Conservation (phyloP, 2,329 filamentous ascomycete species). For the Plenodomus biglobosus region DNA sequence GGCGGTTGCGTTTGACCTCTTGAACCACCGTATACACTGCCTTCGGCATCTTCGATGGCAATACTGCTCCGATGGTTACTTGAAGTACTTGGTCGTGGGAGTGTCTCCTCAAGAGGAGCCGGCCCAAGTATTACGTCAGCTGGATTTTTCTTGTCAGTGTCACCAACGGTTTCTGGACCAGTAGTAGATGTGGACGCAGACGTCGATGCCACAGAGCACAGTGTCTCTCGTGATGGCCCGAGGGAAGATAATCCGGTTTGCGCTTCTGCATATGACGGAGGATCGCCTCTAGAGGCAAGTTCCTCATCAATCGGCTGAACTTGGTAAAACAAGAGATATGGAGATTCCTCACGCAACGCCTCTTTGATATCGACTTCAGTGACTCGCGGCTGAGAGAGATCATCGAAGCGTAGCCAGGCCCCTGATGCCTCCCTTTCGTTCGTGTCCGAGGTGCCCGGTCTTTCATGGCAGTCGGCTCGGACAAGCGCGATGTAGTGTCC, state of each 20-base stretch:
- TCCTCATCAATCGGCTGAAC: slow-evolving; percentile 83
- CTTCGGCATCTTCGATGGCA: slow-evolving; percentile 44
- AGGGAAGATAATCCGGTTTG: slow-evolving; percentile 18
- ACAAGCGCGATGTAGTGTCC: slow-evolving; percentile 91
- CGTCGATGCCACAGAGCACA: slow-evolving; percentile 21
- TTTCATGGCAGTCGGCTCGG: slow-evolving; percentile 60
- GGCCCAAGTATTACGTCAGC: slow-evolving; percentile 18
- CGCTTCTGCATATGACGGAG: slow-evolving; percentile 47
- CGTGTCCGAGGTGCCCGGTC: slow-evolving; percentile 49
- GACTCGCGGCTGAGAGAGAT: slow-evolving; percentile 74
- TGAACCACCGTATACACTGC: slow-evolving; percentile 28
- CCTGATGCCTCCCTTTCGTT: slow-evolving; percentile 50
- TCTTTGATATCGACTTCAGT: slow-evolving; percentile 74
- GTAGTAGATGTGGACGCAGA: slow-evolving; percentile 7
- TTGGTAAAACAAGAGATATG: slow-evolving; percentile 94
- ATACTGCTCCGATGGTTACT: slow-evolving; percentile 46
- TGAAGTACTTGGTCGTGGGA: slow-evolving; percentile 40
- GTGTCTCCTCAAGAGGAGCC: slow-evolving; percentile 21
- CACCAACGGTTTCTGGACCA: slow-evolving; percentile 3
- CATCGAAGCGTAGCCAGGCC: slow-evolving; percentile 86
- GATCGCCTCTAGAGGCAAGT: slow-evolving; percentile 42
- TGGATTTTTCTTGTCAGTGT: slow-evolving; percentile 26
- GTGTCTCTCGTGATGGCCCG: slow-evolving; percentile 34
- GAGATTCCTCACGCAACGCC: slow-evolving; percentile 81
- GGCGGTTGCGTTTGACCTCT: slow-evolving; percentile 41